Evolutionary conservation across 495 filamentous ascomycete species (phyloP), one percentile per base, ranked within the genome.

Genomic region (Aspergillus saccharolyticus): DNA sequence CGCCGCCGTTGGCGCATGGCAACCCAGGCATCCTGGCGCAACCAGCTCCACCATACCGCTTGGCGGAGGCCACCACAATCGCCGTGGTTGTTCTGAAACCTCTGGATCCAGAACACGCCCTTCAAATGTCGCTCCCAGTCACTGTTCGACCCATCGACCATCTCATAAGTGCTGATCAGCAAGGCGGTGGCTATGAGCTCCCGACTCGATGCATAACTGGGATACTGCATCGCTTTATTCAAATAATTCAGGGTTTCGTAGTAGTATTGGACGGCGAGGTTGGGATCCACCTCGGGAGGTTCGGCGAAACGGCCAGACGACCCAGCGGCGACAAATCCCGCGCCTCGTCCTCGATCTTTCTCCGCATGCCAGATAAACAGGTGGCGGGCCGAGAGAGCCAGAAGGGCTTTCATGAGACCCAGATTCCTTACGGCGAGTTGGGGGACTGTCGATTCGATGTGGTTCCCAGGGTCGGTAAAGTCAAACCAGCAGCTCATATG

Each of bases 41-140:
- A 49, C 67, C 67, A 70, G 17, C 63, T 61, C 67, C 67, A 67
- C 67, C 67, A 70, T n/a, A 70, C 63, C 0, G 63, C 64, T 18
- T 66, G 60, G 18, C 64, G 67, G 3, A 70, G 44, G 4, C 67
- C 67, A 0, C 65, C 67, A 25, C 61, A 67, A 16, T 67, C 65
- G 1, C 64, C 67, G 47, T 70, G 47, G 42, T 64, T 66, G 18
- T 56, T 52, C 24, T 70, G 67, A 21, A 53, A 67, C 46, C 67
- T 53, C 24, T 70, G 67, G 6, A 70, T 67, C 43, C 66, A 62
- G 43, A 70, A 70, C 1, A 67, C 65, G 0, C 67, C 67, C 49
- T 70, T 63, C 0, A 70, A 52, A 49, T 70, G 67, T 12, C 65
- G 44, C 45, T 70, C 65, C 67, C 67, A 70, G 39, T 67, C 63